These are phyloP conservation scores for Fusarium sp. DNA, from an alignment of 2,329 filamentous ascomycete species.

Conservation along the genomic window DNA sequence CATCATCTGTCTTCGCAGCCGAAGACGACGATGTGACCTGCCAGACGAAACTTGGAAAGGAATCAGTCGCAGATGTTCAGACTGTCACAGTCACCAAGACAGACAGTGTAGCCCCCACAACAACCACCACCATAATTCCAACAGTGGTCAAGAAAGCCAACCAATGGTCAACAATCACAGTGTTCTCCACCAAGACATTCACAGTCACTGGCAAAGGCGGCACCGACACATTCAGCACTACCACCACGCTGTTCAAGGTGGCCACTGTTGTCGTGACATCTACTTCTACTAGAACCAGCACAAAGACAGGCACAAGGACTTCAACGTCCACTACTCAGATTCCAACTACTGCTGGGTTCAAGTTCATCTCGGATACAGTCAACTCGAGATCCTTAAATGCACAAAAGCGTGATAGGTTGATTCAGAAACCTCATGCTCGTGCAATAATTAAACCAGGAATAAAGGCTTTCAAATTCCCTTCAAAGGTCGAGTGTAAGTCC, in stretches of 20 bases:
- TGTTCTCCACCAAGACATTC: neutral
- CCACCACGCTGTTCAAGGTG: constrained; percentile 3
- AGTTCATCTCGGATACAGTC: neutral
- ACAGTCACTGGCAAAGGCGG: neutral
- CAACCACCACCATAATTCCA: neutral
- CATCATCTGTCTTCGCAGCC: neutral
- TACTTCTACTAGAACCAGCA: neutral
- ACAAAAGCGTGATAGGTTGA: neutral
- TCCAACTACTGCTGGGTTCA: neutral
- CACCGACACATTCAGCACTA: neutral
- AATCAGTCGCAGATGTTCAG: neutral
- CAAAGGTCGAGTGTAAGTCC: neutral
- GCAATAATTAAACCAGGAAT: neutral
- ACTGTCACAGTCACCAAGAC: constrained; percentile 2
- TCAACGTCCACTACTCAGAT: constrained; percentile 4
- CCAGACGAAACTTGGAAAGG: constrained; percentile 4
- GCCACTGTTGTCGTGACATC: constrained; percentile 3
- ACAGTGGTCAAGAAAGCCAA: neutral
- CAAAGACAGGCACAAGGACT: neutral
- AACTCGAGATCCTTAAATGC: neutral
- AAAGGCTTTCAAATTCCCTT: neutral
- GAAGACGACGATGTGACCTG: neutral
- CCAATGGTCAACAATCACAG: constrained; percentile 7
- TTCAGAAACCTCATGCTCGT: neutral
- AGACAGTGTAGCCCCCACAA: neutral